Evolutionary conservation across 805 yeast species (phyloP).

Genomic region (Kuraishia borneana): DNA sequence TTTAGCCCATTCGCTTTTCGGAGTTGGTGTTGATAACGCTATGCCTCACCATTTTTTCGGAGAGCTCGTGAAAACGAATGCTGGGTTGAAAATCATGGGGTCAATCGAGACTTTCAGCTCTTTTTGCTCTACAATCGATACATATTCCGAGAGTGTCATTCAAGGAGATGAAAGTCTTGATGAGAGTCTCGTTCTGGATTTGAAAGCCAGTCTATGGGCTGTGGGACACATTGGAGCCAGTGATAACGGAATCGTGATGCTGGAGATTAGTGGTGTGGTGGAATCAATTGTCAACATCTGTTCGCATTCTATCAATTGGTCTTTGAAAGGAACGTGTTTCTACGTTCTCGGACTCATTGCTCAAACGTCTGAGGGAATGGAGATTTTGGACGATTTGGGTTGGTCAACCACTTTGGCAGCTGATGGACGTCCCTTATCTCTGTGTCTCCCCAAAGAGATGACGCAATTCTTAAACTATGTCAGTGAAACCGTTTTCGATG

Average conservation of each 20-base stretch:
- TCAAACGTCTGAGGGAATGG: constrained; percentile 68
- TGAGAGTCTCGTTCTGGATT: constrained; percentile 25
- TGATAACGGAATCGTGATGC: constrained; percentile 49
- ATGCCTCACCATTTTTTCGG: constrained; percentile 67
- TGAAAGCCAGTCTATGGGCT: constrained; percentile 81
- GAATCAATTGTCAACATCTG: constrained; percentile 43
- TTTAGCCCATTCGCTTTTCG: too few species aligned
- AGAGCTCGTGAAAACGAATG: constrained; percentile 67
- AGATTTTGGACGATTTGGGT: constrained; percentile 68
- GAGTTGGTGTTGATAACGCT: constrained; percentile 8
- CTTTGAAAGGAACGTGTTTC: constrained; percentile 67
- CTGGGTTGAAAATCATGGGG: constrained; percentile 58
- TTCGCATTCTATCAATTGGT: constrained; percentile 35
- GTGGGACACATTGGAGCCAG: constrained; percentile 75
- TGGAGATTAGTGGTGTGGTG: constrained; percentile 36
- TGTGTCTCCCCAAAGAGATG: constrained; percentile 16
- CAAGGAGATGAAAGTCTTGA: neutral
- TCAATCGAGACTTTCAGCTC: constrained; percentile 13
- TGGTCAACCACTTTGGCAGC: constrained; percentile 51
- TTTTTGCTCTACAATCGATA: constrained; percentile 4
- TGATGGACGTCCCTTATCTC: constrained; percentile 24
- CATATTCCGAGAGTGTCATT: neutral
- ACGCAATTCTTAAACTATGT: constrained; percentile 8
- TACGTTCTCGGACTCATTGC: constrained; percentile 68
- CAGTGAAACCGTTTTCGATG: neutral